Evolutionary conservation across 257 asterid genomes (phyloP), one percentile per base, ranked within the genome.

Genomic region (Anisodus tanguticus): DNA sequence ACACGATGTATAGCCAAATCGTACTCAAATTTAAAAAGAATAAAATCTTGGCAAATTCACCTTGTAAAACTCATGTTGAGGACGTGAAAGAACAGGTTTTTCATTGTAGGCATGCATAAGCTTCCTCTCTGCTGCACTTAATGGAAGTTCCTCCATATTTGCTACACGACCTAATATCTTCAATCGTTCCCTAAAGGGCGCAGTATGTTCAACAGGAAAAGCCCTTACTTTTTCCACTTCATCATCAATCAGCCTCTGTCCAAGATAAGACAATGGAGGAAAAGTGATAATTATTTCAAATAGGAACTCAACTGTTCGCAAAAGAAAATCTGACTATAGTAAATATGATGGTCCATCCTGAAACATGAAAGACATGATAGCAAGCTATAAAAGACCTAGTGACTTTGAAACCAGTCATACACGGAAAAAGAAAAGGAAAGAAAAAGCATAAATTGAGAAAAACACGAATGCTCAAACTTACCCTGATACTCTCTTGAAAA

Each of bases 51-150:
- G 7, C 6, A 16, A 57, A 78, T 88, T 84, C 81, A 96, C 98
- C 87, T 35, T 59, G 90, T 91, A 95, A 84, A 97, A 97, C 51
- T 93, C 93, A 35, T 97, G 99, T 84, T 97, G 99, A 67, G 99
- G 99, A 69, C 99, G 98, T 1, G 99, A 95, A 88, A 97, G 99
- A 39, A 97, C 98, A 19, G 99, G 99, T 82, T 97, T 97, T 86
- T 97, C 98, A 79, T 93, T 94, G 90, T 93, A 97, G 80, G 98
- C 97, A 35, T 93, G 94, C 98, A 97, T 91, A 82, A 97, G 95
- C 88, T 97, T 97, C 89, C 98, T 91, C 91, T 97, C 99, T 2
- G 98, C 94, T 53, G 95, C 87, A 87, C 97, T 95, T 85, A 95
- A 74, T 26, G 97, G 98, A 74, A 93, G 94, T 80, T 93, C 98